These are phyloP conservation scores for Acer campestre DNA, from an alignment of 345 rosid species.

Conservation along the genomic window DNA sequence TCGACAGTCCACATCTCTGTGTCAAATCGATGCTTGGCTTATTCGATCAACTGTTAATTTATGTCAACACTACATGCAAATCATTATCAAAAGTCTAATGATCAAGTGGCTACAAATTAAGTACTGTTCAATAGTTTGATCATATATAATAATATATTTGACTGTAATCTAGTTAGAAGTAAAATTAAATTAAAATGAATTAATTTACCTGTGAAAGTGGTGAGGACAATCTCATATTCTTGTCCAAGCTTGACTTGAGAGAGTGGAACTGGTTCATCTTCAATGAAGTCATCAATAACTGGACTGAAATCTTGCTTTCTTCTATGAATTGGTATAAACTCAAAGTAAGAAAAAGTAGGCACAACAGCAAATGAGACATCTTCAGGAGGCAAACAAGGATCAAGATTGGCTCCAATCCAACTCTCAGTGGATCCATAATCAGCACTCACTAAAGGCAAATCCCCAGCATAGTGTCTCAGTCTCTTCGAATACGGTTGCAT, in stretches of 20 bases:
- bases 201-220: conserved; percentile 84
- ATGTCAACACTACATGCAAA: neutral
- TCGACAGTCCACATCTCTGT: neutral
- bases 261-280: conserved; percentile 77
- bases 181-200: too few species aligned
- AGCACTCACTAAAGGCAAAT: conserved; percentile 76
- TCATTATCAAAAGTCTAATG: neutral
- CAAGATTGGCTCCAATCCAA: conserved; percentile 94
- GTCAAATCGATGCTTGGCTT: conserved; percentile 16
- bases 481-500: conserved; percentile 77
- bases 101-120: neutral
- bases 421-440: conserved; percentile 96
- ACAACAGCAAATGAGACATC: conserved; percentile 75
- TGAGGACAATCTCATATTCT: conserved; percentile 82
- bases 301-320: conserved; percentile 35
- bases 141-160: too few species aligned
- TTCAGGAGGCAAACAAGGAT: conserved; percentile 71
- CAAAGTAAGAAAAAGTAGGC: conserved; percentile 89
- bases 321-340: conserved; percentile 80
- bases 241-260: conserved; percentile 76
- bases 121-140: neutral
- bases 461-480: conserved; percentile 72
- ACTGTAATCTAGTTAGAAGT: too few species aligned
- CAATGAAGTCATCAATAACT: conserved; percentile 58
- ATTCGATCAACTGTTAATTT: neutral